Evolutionary conservation across 805 yeast genomes (phyloP), one percentile per base, ranked within the genome.

Genomic region (Wickerhamomyces ciferrii): DNA sequence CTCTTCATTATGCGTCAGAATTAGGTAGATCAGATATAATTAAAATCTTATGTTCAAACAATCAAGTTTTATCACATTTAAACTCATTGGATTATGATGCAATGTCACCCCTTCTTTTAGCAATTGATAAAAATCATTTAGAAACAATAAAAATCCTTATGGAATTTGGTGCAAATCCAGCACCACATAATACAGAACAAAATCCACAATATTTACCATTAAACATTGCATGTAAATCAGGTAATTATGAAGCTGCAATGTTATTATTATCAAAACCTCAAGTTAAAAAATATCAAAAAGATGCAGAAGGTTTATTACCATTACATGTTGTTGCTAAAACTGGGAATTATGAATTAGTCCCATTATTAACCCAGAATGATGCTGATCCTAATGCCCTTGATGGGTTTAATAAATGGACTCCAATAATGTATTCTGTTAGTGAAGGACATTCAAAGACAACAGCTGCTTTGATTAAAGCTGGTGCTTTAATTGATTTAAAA

Each of bases 391-490:
- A 94, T 64, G 82, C 79, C 48, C 57, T 83, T 9, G 98, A 94
- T 65, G 85, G 87, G 44, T 81, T 89, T 47, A 90, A 91, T 60
- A 85, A 84, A 55, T 94, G 98, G 97, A 83, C 97, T 0, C 96
- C 98, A 0, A 75, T 94, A 2, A 88, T 90, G 58, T 92, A 94
- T 63, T 87, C 96, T 19, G 91, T 91, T 1, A 79, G 81, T 52
- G 92, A 87, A 54, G 97, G 97, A 1, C 88, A 85, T 61, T 75
- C 74, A 5, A 67, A 74, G 39, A 81, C 94, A 3, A 85, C 95
- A 0, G 74, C 74, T 50, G 86, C 80, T 42, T 71, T 94, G 47
- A 76, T 94, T 18, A 76, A 78, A 20, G 76, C 73, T 49, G 91
- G 92, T 5, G 97, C 97, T 0, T 75, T 80, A 47, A 71, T 84